Base-by-base conservation (phyloP, 192 early-diverging fungal genomes). In the Radiomyces spectabilis region DNA sequence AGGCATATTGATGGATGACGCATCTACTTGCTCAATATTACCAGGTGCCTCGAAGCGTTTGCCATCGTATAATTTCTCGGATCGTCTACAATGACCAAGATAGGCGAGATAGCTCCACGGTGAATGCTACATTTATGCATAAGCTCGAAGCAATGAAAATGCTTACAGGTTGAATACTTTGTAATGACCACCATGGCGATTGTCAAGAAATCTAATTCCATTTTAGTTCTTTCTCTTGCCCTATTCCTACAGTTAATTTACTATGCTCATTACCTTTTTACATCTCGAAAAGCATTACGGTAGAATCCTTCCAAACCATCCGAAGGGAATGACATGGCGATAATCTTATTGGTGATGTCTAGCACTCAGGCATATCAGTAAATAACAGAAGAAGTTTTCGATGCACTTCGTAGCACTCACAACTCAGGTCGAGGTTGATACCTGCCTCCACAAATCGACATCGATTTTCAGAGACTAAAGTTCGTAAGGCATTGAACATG, bases 111-210 rank as follows among this genome's bases (percentile, higher is more conserved):
- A 13, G 24, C 25, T n/a, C n/a, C n/a, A n/a, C 8, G 15, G 24
- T 22, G 46, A 22, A 15, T 48, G 15, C 13, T 48, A 22, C 15
- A 42, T 34, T 25, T 19, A 4, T 8, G 42, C 8, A 50, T 43
- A 34, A 44, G 12, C 22, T 33, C 12, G 15, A 51, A 33, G 5
- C 0, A 6, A 13, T 5, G 31, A 31, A 10, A 1, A 25, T 26
- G 30, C 76, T 63, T 69, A 78, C 73, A 84, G 48, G 42, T 84
- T 84, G 59, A 76, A 84, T 16, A 84, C 72, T 61, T 82, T 84
- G 59, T 80, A 84, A 46, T 75, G 51, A 4, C 40, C 57, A 21
- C 13, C 49, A 41, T 81, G 79, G 37, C 56, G 61, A 31, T 31
- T 48, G 35, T 81, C 75, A 22, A 84, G 61, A 55, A 75, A 84